Conservation (phyloP, 805 yeast species). For the Suhomyces emberorum region DNA sequence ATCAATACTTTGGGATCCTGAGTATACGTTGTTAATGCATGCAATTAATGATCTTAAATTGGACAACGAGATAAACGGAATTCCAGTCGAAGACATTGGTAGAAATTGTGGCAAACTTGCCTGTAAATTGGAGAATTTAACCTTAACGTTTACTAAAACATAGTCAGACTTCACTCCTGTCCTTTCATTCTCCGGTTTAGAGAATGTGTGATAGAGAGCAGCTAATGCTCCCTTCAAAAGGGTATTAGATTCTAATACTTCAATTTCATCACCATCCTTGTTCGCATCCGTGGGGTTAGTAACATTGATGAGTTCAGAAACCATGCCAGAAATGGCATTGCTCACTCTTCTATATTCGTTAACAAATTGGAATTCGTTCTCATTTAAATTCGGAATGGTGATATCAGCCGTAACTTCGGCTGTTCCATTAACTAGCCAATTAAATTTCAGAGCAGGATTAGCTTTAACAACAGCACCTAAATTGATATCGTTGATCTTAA, state of each 20-base stretch:
- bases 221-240: slow-evolving; percentile 38
- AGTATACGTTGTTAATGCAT: slow-evolving; percentile 44
- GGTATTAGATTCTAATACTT: slow-evolving; percentile 18
- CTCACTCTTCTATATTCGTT: slow-evolving; percentile 21
- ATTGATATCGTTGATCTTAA: slow-evolving; percentile 41
- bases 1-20: slow-evolving; percentile 3
- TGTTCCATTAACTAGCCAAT: slow-evolving; percentile 71
- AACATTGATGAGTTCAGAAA: slow-evolving; percentile 23
- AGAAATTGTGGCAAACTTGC: slow-evolving; percentile 54
- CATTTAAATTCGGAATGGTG: slow-evolving; percentile 56
- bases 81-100: slow-evolving; percentile 45
- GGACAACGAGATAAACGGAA: slow-evolving; percentile 55
- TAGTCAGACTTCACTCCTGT: slow-evolving; percentile 34
- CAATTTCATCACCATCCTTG: slow-evolving; percentile 1
- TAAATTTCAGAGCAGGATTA: slow-evolving; percentile 46
- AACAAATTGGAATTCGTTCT: slow-evolving; percentile 12
- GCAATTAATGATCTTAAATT: slow-evolving; percentile 61
- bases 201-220: slow-evolving; percentile 41
- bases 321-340: slow-evolving; percentile 25
- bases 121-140: slow-evolving; percentile 59
- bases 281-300: slow-evolving; percentile 8
- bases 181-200: slow-evolving; percentile 13
- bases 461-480: slow-evolving; percentile 28
- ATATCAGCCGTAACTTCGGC: slow-evolving; percentile 70
- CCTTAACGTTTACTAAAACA: slow-evolving; percentile 63